Base-by-base conservation (phyloP, 208 protist genomes). In the Acanthamoeba lugdunensis region DNA sequence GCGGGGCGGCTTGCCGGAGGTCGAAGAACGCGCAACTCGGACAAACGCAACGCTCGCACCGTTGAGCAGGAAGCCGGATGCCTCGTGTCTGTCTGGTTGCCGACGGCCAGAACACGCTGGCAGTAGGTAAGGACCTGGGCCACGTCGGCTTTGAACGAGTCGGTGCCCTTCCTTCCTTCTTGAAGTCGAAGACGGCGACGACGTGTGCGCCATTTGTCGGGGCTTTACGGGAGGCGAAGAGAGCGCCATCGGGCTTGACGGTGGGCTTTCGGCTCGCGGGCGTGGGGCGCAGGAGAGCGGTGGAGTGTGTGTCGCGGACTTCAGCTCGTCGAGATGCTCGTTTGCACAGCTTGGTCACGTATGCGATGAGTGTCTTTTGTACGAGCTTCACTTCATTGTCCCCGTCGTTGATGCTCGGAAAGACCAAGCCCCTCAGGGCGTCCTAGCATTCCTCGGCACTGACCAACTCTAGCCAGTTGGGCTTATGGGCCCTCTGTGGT, bases 101-200 rank as follows among this genome's bases (percentile, higher is more conserved):
- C 75, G 16, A 84, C 41, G 45, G 75, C 75, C 75, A 84, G 75
- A 16, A 84, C 58, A 14, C 75, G 25, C 33, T 56, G 75, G 75
- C 75, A 84, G 75, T 84, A 84, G 75, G 23, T 84, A 30, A 84
- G 45, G 5, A 84, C 75, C 48, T 84, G 75, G 23, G 75, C 75
- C 75, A 48, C n/a, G 5, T 84, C 25, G 3, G 75, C 48, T 33
- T 84, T 56, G 45, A 81, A 21, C 33, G 33, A 37, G 33, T 63
- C 56, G 9, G 56, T 63, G 56, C 69, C 14, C 33, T 41, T 28
- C 69, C 69, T 77, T 77, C 14, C 75, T 48, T 84, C 75, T 84
- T 84, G 75, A 84, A 58, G 75, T 84, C 41, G 30, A 84, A 84
- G 45, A 84, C 21, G 30, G 75, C 75, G 75, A 84, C 45, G 41